phyloP scores from a whole-genome alignment of 805 yeast species.

The Wickerhamomyces alni region DNA sequence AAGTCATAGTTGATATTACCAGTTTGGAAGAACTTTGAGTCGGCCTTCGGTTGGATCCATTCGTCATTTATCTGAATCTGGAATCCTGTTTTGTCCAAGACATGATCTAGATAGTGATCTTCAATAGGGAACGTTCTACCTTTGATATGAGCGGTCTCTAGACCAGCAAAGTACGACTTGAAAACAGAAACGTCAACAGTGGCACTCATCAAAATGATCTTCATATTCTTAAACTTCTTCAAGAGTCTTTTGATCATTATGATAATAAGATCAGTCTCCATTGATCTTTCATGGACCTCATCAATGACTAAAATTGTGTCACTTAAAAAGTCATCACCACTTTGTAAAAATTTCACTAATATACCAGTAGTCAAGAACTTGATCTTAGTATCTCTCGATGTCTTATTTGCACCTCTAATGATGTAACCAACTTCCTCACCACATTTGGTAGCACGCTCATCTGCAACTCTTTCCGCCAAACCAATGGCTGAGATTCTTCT shows the following conservation, averaged over 20 bases:
- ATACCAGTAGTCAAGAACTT: slow-evolving; percentile 93
- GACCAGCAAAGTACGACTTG: slow-evolving; percentile 51
- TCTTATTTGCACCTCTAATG: slow-evolving; percentile 83
- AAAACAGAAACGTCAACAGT: slow-evolving; percentile 74
- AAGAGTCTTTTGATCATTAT: slow-evolving; percentile 66
- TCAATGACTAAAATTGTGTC: slow-evolving; percentile 71
- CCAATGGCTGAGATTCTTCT: slow-evolving; percentile 95
- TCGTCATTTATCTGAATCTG: slow-evolving; percentile 39
- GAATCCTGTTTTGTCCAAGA: slow-evolving; percentile 54
- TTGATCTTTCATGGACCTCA: slow-evolving; percentile 95
- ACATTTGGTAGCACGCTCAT: slow-evolving; percentile 53
- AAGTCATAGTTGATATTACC: slow-evolving; percentile 76
- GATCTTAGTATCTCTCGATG: slow-evolving; percentile 56
- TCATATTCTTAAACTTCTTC: slow-evolving; percentile 41
- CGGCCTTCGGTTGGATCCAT: slow-evolving; percentile 49
- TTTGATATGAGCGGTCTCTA: slow-evolving; percentile 74
- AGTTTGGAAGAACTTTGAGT: slow-evolving; percentile 54
- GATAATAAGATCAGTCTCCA: slow-evolving; percentile 81
- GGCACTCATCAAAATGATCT: slow-evolving; percentile 86
- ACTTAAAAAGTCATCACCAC: slow-evolving; percentile 36
- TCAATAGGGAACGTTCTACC: slow-evolving; percentile 92
- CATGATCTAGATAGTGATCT: slow-evolving; percentile 66
- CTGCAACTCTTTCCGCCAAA: slow-evolving; percentile 85
- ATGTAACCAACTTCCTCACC: slow-evolving; percentile 85
- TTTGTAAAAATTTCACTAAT: slow-evolving; percentile 75